These are phyloP conservation scores for Macrophomina tecta DNA, from an alignment of 2,329 filamentous ascomycete species.

Conservation along the genomic window DNA sequence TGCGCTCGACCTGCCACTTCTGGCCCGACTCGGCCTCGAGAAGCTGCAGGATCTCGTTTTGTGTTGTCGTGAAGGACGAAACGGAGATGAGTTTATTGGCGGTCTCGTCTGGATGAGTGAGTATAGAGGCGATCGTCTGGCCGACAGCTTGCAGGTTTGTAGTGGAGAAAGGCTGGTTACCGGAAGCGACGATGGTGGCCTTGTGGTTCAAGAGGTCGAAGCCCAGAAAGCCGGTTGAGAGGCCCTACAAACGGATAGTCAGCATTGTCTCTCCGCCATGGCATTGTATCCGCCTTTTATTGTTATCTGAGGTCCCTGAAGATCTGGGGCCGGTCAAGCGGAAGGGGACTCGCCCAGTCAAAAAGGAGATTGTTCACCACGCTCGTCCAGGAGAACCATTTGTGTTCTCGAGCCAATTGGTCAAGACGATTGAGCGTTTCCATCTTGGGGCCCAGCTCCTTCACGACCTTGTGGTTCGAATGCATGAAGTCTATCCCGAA, in stretches of 20 bases:
- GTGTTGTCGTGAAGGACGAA: not conserved
- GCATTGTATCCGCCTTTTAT: no score
- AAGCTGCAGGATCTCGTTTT: not conserved
- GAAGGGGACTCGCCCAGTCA: not conserved
- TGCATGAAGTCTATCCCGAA: not conserved
- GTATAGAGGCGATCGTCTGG: not conserved
- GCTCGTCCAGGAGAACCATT: not conserved
- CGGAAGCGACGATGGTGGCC: not conserved
- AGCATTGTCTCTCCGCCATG: no score
- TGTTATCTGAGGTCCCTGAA: no score
- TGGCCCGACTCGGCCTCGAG: not conserved
- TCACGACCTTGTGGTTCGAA: not conserved
- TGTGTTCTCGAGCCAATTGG: not conserved
- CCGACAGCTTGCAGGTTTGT: not conserved
- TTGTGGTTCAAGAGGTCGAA: not conserved
- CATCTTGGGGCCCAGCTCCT: not conserved
- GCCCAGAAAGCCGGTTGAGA: not conserved
- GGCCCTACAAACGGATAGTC: not conserved
- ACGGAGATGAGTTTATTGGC: not conserved
- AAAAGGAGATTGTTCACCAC: not conserved
- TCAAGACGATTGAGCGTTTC: not conserved
- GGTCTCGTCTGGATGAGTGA: not conserved
- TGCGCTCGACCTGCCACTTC: not conserved
- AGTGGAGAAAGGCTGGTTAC: not conserved
- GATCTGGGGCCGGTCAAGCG: not conserved